A percentile compares a stretch with the other conserved stretches of the same genome.
Conservation (phyloP, 1,284 basidiomycete species). For the Chondrostereum purpureum region DNA sequence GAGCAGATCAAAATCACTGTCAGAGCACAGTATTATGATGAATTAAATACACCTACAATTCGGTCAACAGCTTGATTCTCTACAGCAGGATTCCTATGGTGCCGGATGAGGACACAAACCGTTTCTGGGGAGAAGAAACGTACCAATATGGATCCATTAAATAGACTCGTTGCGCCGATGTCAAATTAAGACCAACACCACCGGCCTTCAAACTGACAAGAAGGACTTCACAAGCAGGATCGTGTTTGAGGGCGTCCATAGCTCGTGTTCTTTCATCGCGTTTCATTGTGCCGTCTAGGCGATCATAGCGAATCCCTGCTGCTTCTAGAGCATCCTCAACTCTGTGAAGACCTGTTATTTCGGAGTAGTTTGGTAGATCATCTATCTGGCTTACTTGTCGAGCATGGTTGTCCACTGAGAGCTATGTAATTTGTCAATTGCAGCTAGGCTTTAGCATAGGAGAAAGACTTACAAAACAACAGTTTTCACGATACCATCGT, state of each 20-base stretch:
- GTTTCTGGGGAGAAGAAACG: slow-evolving; percentile 15
- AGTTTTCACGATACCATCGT: slow-evolving; percentile 72
- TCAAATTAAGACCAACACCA: slow-evolving; percentile 93
- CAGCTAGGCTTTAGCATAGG: not conserved
- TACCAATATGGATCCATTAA: slow-evolving; percentile 95
- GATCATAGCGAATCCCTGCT: slow-evolving; percentile 77
- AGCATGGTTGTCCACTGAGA: slow-evolving; percentile 97
- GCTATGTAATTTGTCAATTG: slow-evolving; percentile 30
- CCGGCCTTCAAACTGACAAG: slow-evolving; percentile 95
- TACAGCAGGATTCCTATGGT: slow-evolving; percentile 85
- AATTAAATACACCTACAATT: slow-evolving; percentile 47
- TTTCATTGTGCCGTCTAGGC: slow-evolving; percentile 95
- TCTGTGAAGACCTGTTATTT: slow-evolving; percentile 30
- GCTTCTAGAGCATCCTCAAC: slow-evolving; percentile 86
- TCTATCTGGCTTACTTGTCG: slow-evolving; percentile 61
- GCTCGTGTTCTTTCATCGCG: slow-evolving; percentile 87
- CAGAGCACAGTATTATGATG: slow-evolving; percentile 7
- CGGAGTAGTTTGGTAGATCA: slow-evolving; percentile 6
- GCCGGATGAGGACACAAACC: slow-evolving; percentile 37
- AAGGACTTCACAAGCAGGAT: slow-evolving; percentile 84
- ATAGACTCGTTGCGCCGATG: slow-evolving; percentile 88
- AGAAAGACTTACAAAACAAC: slow-evolving; percentile 77
- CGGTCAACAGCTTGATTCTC: slow-evolving; percentile 95
- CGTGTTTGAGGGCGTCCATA: slow-evolving; percentile 84
- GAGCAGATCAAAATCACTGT: too few species aligned